Evolutionary conservation across 2,329 filamentous ascomycete species (phyloP), one percentile per base, ranked within the genome.

Genomic region (Chrysoporthe austroafricana): DNA sequence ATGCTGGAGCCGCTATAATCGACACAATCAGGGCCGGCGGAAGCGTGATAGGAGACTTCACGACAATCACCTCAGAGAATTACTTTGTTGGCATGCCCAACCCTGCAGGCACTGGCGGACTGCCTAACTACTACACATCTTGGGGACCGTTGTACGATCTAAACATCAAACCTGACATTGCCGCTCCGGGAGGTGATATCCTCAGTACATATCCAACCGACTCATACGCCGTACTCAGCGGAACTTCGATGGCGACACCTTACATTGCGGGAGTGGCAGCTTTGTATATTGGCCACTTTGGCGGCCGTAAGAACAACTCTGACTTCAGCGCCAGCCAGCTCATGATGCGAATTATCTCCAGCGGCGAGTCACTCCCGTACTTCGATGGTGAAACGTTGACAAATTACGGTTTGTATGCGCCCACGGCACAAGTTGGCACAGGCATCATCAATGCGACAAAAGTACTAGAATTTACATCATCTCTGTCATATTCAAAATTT

Each of bases 161-260:
- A 18, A 73, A 76, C 62, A 75, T 81, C 60, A 79, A 79, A 66
- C 77, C 80, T 9, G 75, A 82, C 58, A 69, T 82, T 60, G 76
- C 77, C 18, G 74, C 79, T 0, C 79, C 79, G 2, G 79, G 80
- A 54, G 78, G 79, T 14, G 74, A 78, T 13, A 83, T 83, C 61
- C 74, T 83, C 42, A 80, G 79, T 14, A 83, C 81, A 1, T 83
- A 77, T 65, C 70, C 69, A 1, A 66, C 71, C n/a, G 70, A 68
- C 7, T 63, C 67, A 4, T 83, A 83, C 65, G 76, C 77, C 44
- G 75, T 81, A 8, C 72, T 81, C 36, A 80, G 77, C 57, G 83
- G 83, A 48, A 85, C 83, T 1, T 82, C 80, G 2, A 84, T 84
- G 83, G 79, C 81, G 4, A 77, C 77, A 21, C 81, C 82, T 8